phyloP scores from a whole-genome alignment of 192 early-diverging fungal genomes.

The Anaeromyces robustus region DNA sequence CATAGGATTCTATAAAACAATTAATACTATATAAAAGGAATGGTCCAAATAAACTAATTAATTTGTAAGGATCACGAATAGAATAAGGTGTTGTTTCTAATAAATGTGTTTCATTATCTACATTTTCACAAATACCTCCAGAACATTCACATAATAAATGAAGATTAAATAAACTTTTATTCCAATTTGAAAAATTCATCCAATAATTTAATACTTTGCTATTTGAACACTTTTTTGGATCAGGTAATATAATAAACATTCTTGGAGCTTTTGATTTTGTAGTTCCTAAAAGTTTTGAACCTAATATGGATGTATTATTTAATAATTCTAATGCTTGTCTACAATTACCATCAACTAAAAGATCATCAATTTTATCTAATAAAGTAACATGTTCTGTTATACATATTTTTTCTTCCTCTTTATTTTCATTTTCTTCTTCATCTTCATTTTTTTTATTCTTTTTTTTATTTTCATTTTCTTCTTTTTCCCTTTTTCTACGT shows the following conservation, averaged over 20 bases:
- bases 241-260: background rate
- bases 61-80: background rate
- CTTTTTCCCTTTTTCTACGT: background rate
- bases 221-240: background rate
- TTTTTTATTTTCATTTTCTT: background rate
- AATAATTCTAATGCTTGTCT: background rate
- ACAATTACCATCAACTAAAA: background rate
- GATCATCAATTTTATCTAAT: background rate
- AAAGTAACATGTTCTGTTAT: background rate
- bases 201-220: background rate
- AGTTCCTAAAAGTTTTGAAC: background rate
- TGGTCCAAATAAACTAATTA: background rate
- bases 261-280: background rate
- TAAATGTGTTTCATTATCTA: background rate
- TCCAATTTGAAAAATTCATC: background rate
- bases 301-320: background rate
- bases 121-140: background rate
- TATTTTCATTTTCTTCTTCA: background rate
- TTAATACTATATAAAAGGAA: background rate
- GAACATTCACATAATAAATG: background rate
- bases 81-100: background rate
- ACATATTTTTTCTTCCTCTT: background rate
- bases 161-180: background rate
- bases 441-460: background rate
- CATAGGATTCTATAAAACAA: background rate